phyloP scores from a whole-genome alignment of 305 asterid genomes.

The Fraxinus angustifolia region DNA sequence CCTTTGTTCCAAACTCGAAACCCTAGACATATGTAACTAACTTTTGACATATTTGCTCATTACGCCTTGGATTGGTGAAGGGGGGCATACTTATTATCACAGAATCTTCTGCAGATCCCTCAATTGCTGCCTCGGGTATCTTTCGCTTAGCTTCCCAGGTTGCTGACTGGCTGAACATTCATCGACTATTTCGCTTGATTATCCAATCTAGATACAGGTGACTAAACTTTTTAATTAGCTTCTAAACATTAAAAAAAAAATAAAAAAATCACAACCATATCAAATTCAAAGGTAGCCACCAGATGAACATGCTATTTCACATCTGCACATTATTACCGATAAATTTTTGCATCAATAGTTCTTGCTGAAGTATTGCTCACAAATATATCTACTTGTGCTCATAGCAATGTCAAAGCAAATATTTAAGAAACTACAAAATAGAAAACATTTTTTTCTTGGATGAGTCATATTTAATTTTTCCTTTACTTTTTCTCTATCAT shows the following conservation, averaged over 20 bases:
- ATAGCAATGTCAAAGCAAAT: too few species aligned
- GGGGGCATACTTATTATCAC: conserved; percentile 53
- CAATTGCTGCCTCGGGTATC: conserved; percentile 35
- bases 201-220: conserved; percentile 38
- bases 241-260: background rate
- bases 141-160: conserved; percentile 32
- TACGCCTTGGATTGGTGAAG: conserved; percentile 16
- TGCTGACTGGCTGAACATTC: conserved; percentile 35
- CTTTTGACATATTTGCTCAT: too few species aligned
- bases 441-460: too few species aligned
- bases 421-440: too few species aligned
- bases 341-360: background rate
- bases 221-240: background rate
- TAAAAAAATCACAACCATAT: background rate
- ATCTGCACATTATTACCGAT: background rate
- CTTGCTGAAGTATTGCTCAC: too few species aligned
- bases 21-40: too few species aligned
- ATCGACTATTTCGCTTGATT: conserved; percentile 69
- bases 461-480: too few species aligned
- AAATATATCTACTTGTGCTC: too few species aligned
- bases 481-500: too few species aligned
- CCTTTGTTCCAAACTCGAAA: too few species aligned
- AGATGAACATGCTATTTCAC: background rate
- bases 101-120: conserved; percentile 46
- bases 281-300: background rate